phyloP scores from a whole-genome alignment of 306 rosid genomes.

The Acacia acuminata region DNA sequence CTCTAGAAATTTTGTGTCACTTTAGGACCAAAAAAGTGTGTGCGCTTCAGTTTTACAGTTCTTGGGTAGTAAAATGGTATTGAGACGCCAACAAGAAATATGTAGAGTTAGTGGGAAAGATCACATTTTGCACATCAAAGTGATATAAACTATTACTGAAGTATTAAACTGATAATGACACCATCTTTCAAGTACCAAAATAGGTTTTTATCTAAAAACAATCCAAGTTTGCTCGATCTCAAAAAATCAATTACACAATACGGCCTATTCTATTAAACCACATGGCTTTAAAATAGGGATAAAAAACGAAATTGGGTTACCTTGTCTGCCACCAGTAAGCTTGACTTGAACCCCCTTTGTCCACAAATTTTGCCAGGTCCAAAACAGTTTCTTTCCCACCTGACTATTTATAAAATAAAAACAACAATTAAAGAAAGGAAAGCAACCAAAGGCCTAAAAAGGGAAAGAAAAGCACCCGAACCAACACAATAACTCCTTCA shows the following conservation, averaged over 20 bases:
- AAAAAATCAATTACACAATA: background rate
- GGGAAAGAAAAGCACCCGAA: background rate
- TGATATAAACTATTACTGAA: background rate
- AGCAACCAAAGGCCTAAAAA: background rate
- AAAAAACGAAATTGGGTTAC: constrained; percentile 20
- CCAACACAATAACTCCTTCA: background rate
- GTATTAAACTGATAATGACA: background rate
- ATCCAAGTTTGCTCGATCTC: background rate
- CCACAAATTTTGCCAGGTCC: constrained; percentile 83
- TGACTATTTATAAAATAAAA: constrained; percentile 40
- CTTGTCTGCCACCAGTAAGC: constrained; percentile 92
- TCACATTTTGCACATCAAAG: background rate
- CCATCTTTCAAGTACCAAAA: background rate
- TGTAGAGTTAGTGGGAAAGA: background rate
- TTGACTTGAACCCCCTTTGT: constrained; percentile 89
- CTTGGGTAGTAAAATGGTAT: background rate
- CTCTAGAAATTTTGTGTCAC: background rate
- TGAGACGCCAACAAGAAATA: background rate
- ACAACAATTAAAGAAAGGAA: background rate
- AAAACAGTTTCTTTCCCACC: constrained; percentile 81
- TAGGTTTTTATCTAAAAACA: background rate
- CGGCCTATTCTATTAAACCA: background rate
- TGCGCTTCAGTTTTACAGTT: background rate
- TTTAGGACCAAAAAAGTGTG: background rate
- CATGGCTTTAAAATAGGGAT: background rate